A percentile compares a stretch with the other conserved stretches of the same genome.
These are phyloP conservation scores for Biscogniauxia marginata DNA, from an alignment of 2,329 filamentous ascomycete species.

Conservation along the genomic window DNA sequence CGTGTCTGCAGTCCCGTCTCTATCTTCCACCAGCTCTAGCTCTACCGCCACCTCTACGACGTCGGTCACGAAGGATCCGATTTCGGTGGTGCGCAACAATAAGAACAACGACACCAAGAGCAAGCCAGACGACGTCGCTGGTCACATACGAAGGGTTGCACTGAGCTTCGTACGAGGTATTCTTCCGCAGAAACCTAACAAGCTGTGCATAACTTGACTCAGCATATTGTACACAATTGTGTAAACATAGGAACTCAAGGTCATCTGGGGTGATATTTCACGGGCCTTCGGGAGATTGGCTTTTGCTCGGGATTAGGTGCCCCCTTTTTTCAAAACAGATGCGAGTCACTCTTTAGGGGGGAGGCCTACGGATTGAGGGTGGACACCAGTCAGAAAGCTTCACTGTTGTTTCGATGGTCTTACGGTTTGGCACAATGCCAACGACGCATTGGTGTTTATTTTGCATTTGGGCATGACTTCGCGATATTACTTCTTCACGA, in stretches of 20 bases:
- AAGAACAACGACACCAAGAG: conserved; percentile 25
- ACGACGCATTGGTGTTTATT: neutral
- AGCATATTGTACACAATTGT: conserved; percentile 17
- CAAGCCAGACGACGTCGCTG: conserved; percentile 30
- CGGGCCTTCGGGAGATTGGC: conserved; percentile 12
- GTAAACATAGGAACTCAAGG: conserved; percentile 16
- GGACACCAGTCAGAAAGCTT: conserved; percentile 17
- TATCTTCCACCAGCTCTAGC: conserved; percentile 39
- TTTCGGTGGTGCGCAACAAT: conserved; percentile 14
- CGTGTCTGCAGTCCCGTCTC: conserved; percentile 63
- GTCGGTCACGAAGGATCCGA: conserved; percentile 27
- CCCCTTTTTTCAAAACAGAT: conserved; percentile 8
- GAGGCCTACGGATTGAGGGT: conserved; percentile 15
- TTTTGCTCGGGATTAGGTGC: conserved; percentile 17
- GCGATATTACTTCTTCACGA: conserved; percentile 17
- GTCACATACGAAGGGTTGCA: conserved; percentile 30
- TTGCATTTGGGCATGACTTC: conserved; percentile 5
- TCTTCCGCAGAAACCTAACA: conserved; percentile 32
- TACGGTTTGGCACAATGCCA: conserved; percentile 7
- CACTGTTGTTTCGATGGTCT: conserved; percentile 13
- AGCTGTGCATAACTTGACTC: conserved; percentile 33
- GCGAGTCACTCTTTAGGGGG: conserved; percentile 16
- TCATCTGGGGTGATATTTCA: conserved; percentile 12
- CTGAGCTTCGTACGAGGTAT: conserved; percentile 33
- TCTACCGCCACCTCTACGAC: conserved; percentile 25